Conservation (phyloP, 2,329 filamentous ascomycete genomes). For the Fusarium sp. region DNA sequence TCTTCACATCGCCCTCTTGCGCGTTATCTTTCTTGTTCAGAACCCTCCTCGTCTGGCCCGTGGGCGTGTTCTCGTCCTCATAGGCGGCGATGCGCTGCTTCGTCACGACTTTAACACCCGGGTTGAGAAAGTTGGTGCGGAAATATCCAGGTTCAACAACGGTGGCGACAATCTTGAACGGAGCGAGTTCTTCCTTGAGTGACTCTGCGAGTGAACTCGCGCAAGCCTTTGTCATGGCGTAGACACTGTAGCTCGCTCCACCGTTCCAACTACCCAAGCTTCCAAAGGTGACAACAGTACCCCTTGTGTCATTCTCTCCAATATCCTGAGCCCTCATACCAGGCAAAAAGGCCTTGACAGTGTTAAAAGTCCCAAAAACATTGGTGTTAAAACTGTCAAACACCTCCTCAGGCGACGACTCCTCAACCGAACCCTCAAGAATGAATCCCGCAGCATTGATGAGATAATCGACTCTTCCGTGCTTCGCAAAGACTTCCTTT, state of each 20-base stretch:
- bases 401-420: conserved; percentile 52
- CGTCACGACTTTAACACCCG: conserved; percentile 42
- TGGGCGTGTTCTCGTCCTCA: conserved; percentile 45
- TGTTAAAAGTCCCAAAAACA: conserved; percentile 63
- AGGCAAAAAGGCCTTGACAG: conserved; percentile 61
- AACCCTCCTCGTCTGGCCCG: conserved; percentile 42
- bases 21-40: conserved; percentile 56
- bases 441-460: conserved; percentile 62
- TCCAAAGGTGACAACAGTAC: conserved; percentile 58
- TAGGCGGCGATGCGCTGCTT: conserved; percentile 50
- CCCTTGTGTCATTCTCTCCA: conserved; percentile 41
- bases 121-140: conserved; percentile 61
- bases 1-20: conserved; percentile 67
- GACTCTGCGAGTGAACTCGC: conserved; percentile 59
- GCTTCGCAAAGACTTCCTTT: conserved; percentile 45
- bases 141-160: conserved; percentile 66
- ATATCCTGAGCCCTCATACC: conserved; percentile 55
- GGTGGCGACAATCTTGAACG: conserved; percentile 58
- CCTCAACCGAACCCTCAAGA: conserved; percentile 57
- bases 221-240: conserved; percentile 60
- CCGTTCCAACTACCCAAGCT: conserved; percentile 59
- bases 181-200: conserved; percentile 56
- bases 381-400: conserved; percentile 62
- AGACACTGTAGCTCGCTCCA: conserved; percentile 53
- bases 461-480: conserved; percentile 59